These are phyloP conservation scores for Anethum foeniculum DNA, from an alignment of 140 eudicot genomes.

Conservation along the genomic window DNA sequence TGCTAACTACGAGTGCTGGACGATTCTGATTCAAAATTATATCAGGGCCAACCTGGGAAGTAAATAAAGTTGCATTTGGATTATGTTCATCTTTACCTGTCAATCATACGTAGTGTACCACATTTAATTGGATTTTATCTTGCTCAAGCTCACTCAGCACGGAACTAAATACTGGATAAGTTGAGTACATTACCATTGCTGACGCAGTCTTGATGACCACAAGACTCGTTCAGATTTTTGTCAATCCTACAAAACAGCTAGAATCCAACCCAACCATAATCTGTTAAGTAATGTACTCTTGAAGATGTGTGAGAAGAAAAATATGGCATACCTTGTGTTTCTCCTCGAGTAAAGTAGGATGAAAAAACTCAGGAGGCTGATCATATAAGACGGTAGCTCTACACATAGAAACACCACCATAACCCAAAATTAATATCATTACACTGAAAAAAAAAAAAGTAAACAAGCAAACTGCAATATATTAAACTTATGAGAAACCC, in stretches of 20 bases:
- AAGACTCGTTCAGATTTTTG: constrained; percentile 36
- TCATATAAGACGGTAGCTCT: constrained; percentile 94
- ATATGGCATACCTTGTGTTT: constrained; percentile 60
- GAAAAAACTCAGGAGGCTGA: constrained; percentile 97
- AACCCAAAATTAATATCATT: neutral
- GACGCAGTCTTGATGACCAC: constrained; percentile 60
- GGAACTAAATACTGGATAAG: neutral
- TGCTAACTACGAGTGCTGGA: constrained; percentile 89
- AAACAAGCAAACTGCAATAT: constrained; percentile 9
- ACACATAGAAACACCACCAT: constrained; percentile 5
- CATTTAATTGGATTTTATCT: constrained; percentile 7
- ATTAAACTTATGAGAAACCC: constrained; percentile 23
- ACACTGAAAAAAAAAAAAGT: constrained; percentile 1
- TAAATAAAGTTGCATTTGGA: constrained; percentile 48
- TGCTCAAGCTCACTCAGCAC: neutral
- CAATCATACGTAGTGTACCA: constrained; percentile 26
- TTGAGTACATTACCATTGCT: constrained; percentile 49
- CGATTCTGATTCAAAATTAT: constrained; percentile 54
- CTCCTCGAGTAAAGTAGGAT: constrained; percentile 70
- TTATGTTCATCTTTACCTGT: constrained; percentile 27
- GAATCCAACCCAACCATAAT: constrained; percentile 21
- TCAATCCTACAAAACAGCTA: constrained; percentile 81
- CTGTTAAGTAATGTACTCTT: constrained; percentile 8
- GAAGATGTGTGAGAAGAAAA: constrained; percentile 7
- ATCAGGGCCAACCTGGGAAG: constrained; percentile 40